Percentiles rank a stretch among this genome's conserved stretches.
Conservation (phyloP, 306 rosid genomes). For the Glycine latifolia region DNA sequence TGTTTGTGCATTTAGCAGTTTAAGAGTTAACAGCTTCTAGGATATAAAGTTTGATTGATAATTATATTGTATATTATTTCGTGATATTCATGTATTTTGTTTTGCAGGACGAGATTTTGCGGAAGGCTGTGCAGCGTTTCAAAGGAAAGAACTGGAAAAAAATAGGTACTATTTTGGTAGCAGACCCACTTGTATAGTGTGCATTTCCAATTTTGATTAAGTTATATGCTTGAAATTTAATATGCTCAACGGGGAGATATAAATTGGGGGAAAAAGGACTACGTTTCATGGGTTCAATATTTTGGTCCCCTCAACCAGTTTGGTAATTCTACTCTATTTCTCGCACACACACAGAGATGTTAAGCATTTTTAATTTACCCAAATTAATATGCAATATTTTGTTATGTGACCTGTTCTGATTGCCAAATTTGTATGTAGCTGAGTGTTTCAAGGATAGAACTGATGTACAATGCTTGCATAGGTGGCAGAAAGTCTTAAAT, state of each 20-base stretch:
- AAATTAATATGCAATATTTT: conserved; percentile 39
- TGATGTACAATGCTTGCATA: conserved; percentile 97
- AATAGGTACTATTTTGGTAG: conserved; percentile 68
- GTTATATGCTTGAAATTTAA: neutral
- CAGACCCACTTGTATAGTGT: neutral
- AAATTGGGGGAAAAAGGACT: neutral
- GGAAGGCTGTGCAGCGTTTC: conserved; percentile 86
- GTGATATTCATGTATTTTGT: conserved; percentile 43
- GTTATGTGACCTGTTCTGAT: conserved; percentile 40
- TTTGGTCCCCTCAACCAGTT: neutral
- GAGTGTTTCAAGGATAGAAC: conserved; percentile 95
- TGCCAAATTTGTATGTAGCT: conserved; percentile 63
- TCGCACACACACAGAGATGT: too few relatives aligned
- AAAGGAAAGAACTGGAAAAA: conserved; percentile 99
- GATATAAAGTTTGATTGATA: neutral
- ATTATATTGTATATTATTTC: neutral
- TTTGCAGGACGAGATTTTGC: conserved; percentile 78
- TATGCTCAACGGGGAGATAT: conserved; percentile 10
- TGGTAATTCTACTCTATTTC: neutral
- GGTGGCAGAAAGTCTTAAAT: conserved; percentile 99
- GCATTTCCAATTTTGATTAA: neutral
- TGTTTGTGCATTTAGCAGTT: conserved; percentile 17
- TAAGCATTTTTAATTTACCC: conserved; percentile 27
- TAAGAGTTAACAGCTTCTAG: neutral
- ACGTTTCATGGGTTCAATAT: neutral